Percentiles rank a stretch among this genome's conserved stretches.
Evolutionary conservation across 441 rosid genomes (phyloP).

Genomic region (Eutrema salsugineum): DNA sequence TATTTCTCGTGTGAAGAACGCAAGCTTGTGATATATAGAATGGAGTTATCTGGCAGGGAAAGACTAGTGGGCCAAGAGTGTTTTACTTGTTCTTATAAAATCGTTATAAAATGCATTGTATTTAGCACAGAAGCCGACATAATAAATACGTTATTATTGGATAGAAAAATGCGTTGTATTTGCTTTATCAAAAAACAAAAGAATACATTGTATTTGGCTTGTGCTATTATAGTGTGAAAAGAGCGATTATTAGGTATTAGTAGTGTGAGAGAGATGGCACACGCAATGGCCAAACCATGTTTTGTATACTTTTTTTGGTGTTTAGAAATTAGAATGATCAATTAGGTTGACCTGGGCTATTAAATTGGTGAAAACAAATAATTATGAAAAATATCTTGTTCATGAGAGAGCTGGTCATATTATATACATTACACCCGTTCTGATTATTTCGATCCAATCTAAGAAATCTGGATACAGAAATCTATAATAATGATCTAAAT

Average conservation of each 20-base stretch:
- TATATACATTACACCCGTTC: background rate
- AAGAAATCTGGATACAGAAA: too few relatives aligned
- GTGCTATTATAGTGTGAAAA: background rate
- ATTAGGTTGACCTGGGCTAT: background rate
- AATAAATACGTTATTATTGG: background rate
- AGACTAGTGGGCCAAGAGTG: background rate
- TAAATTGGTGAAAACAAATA: background rate
- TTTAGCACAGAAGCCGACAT: background rate
- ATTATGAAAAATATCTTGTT: too few relatives aligned
- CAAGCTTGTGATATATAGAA: too few relatives aligned
- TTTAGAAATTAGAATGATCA: background rate
- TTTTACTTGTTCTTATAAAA: background rate
- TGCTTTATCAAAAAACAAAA: too few relatives aligned
- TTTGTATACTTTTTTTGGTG: background rate
- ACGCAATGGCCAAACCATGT: slow-evolving; percentile 10
- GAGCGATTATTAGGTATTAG: background rate
- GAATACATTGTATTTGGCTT: slow-evolving; percentile 2
- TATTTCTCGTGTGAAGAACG: too few relatives aligned
- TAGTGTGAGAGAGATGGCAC: background rate
- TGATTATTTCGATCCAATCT: too few relatives aligned
- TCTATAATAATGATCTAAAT: too few relatives aligned
- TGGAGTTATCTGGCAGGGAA: background rate
- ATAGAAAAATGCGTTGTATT: background rate
- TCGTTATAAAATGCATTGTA: background rate
- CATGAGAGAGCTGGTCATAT: too few relatives aligned